These are phyloP conservation scores for Fraxinus angustifolia DNA, from an alignment of 305 asterid genomes.

Conservation along the genomic window DNA sequence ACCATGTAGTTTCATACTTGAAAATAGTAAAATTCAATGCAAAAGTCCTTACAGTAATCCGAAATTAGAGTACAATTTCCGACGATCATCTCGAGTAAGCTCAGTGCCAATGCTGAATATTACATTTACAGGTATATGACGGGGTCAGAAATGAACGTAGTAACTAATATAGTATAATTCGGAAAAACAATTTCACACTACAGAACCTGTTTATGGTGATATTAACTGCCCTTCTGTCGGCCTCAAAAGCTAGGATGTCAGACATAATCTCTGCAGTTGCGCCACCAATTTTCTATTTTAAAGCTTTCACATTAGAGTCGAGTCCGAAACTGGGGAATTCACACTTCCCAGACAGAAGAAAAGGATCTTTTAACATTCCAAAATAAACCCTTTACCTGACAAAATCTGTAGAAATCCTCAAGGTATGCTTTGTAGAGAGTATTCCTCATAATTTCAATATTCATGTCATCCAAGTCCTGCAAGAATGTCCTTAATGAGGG, in stretches of 20 bases:
- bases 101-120: constrained; percentile 86
- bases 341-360: not conserved
- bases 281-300: not conserved
- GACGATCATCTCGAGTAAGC: constrained; percentile 87
- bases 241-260: constrained; percentile 92
- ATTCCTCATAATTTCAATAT: not conserved
- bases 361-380: not conserved
- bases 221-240: constrained; percentile 96
- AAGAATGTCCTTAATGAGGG: not conserved
- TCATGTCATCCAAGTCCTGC: not conserved
- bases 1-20: constrained; percentile 9
- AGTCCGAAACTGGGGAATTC: not conserved
- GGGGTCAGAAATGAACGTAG: constrained; percentile 8
- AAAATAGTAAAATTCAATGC: constrained; percentile 1
- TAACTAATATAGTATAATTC: not conserved
- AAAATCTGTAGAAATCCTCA: not conserved
- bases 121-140: constrained; percentile 7
- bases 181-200: constrained; percentile 2
- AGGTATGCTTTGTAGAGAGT: not conserved
- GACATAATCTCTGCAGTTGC: constrained; percentile 73
- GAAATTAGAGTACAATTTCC: constrained; percentile 73
- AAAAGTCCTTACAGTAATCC: constrained; percentile 70
- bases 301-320: not conserved
- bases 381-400: not conserved
- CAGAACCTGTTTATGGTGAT: constrained; percentile 90